Base-by-base conservation (phyloP, 805 yeast genomes). In the Barnettozyma sp. region DNA sequence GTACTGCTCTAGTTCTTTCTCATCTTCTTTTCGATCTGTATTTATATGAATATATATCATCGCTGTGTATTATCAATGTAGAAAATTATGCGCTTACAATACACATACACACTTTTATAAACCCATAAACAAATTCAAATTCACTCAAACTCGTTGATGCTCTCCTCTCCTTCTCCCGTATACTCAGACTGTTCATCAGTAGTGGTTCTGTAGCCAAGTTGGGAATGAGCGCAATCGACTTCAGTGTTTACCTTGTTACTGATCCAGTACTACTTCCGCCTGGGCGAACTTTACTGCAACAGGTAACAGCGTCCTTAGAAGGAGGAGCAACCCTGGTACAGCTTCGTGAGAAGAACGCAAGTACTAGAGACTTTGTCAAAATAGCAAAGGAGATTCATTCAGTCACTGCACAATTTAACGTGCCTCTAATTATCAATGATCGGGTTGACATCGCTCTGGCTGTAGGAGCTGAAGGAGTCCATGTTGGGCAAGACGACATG, bases 401-500 rank as follows among this genome's bases (percentile, higher is more conserved):
- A 34, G 45, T 87, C 31, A 84, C 95, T 23, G 60, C 63, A 24
- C 53, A 60, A 19, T 71, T 66, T 26, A 68, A 71, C 0, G 75
- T 88, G 7, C 96, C 96, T 0, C 63, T 87, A 45, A 73, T 87
- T 22, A 86, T 87, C 51, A 85, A 87, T 47, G 96, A 87, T 51
- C 63, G 96, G 34, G 70, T 85, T 3, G 97, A 87, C 52, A 85
- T 88, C 10, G 96, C 95, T 0, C 60, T 88, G 29, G 96, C 96
- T 0, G 68, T 85, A 38, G 92, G 73, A 46, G 94, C 94, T 2
- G 95, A 85, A 44, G 95, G 95, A 23, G 80, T 88, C 7, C 97
- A 87, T 61, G 84, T 87, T 15, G 97, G 97, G 1, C 96, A 87
- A 56, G 87, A 79, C 35, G 97, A 87, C 53, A 83, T 87, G 84